A percentile compares a stretch with the other conserved stretches of the same genome.
Conservation (phyloP, 345 rosid genomes). For the Populus ilicifolia region DNA sequence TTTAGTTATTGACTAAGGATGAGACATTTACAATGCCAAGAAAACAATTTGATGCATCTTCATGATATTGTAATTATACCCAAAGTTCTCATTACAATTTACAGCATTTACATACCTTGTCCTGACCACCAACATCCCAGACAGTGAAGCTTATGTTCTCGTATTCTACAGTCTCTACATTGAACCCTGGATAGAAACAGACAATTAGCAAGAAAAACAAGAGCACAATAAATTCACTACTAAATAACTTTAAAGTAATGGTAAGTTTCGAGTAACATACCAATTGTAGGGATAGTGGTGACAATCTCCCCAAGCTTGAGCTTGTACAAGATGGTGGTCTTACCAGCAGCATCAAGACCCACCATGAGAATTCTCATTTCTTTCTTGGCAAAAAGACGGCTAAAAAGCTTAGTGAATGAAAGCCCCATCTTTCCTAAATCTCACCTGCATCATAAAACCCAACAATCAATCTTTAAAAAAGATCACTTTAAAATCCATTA, state of each 20-base stretch:
- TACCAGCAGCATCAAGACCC: slow-evolving; percentile 23
- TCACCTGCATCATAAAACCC: not conserved
- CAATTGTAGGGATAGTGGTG: slow-evolving; percentile 22
- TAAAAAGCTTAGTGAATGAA: slow-evolving; percentile 19
- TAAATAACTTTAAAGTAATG: not conserved
- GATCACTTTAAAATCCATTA: no score
- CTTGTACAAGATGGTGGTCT: slow-evolving; percentile 21
- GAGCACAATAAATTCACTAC: not conserved
- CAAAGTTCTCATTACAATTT: not conserved
- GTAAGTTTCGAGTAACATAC: not conserved
- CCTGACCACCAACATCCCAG: slow-evolving; percentile 25
- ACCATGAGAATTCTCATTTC: slow-evolving; percentile 22
- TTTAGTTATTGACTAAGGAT: not conserved
- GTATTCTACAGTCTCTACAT: slow-evolving; percentile 24
- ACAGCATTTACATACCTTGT: slow-evolving; percentile 1
- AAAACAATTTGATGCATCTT: not conserved
- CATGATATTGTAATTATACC: not conserved
- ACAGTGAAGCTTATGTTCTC: slow-evolving; percentile 21
- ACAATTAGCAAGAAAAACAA: not conserved
- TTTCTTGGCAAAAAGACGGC: slow-evolving; percentile 22
- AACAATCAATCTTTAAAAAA: not conserved
- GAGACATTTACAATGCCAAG: not conserved
- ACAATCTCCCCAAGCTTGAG: slow-evolving; percentile 24
- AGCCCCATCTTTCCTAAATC: slow-evolving; percentile 11
- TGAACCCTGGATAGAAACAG: slow-evolving; percentile 10